phyloP scores from a whole-genome alignment of 345 rosid species.

The Cochlearia excelsa region DNA sequence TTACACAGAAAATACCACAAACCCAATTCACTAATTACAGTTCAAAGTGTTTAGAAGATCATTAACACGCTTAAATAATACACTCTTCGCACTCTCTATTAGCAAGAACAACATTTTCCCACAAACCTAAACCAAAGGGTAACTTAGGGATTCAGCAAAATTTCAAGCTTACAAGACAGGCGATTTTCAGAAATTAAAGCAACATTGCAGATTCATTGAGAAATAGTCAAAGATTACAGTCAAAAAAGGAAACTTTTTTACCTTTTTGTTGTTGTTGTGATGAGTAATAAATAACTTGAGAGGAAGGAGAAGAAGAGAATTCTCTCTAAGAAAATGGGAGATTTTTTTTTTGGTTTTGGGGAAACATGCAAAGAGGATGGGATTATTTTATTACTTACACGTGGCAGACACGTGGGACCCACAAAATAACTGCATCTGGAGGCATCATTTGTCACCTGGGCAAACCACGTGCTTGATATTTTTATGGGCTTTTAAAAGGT shows the following conservation, averaged over 20 bases:
- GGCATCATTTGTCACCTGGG: constrained; percentile 7
- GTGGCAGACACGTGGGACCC: constrained; percentile 32
- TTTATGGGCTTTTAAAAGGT: background rate
- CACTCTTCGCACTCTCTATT: background rate
- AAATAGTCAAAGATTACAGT: background rate
- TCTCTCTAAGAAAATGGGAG: background rate
- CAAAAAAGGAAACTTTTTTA: background rate
- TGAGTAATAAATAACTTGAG: background rate
- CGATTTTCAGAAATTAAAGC: constrained; percentile 1
- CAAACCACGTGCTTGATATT: constrained; percentile 7
- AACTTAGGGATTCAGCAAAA: constrained; percentile 10
- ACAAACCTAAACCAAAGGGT: constrained; percentile 15
- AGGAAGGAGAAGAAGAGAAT: background rate
- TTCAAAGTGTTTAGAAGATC: background rate
- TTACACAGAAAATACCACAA: constrained; percentile 13
- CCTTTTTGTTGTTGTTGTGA: constrained; percentile 5
- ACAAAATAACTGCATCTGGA: constrained; percentile 24
- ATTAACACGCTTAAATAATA: constrained; percentile 8
- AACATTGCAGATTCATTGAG: background rate
- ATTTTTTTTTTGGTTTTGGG: background rate
- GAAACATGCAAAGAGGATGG: constrained; percentile 29
- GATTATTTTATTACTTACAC: constrained; percentile 11
- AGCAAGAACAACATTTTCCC: background rate
- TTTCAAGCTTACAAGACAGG: background rate
- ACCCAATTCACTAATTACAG: constrained; percentile 9